Base-by-base conservation (phyloP, 805 yeast species). In the Isabelozyma pseudorhagii region DNA sequence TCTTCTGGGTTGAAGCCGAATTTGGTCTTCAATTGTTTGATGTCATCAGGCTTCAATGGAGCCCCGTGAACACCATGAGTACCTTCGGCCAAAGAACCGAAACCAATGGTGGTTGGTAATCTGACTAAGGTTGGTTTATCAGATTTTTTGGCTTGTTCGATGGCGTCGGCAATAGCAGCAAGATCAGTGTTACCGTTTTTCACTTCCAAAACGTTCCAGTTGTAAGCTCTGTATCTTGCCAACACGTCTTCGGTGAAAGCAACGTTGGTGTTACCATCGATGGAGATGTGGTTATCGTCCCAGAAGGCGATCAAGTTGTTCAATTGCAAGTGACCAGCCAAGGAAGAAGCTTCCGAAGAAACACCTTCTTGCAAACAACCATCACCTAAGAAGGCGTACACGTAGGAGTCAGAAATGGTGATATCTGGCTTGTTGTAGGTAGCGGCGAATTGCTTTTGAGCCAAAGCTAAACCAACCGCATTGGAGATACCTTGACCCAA, bases 361-460 rank as follows among this genome's bases (percentile, higher is more conserved):
- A 93, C 90, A 82, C 99, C 99, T 80, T 93, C 99, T 91, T 86
- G 87, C 79, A 93, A 80, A 79, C 99, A 93, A 63, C 98, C 99
- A 63, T 93, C 99, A 77, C 99, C 99, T 53, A 92, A 75, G 78
- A 93, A 84, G 60, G 74, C 72, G 75, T 84, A 93, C 55, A 91
- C 84, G 81, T 78, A 82, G 70, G 82, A 81, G 77, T 89, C 88
- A 50, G 92, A 80, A 50, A 93, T 61, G 43, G 80, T 74, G 73
- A 71, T 82, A 64, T 79, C 87, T 61, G 96, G 96, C 79, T 88
- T 89, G 86, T 92, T 91, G 83, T 85, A 93, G 58, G 86, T 85
- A 58, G 97, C 97, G 61, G 96, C 97, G 53, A 89, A 75, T 74
- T 90, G 92, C 59, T 85, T 83, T 77, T 90, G 96, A 53, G 97